These are phyloP conservation scores for Ceratobasidium sp. DNA, from an alignment of 1,284 basidiomycete species.

Conservation along the genomic window DNA sequence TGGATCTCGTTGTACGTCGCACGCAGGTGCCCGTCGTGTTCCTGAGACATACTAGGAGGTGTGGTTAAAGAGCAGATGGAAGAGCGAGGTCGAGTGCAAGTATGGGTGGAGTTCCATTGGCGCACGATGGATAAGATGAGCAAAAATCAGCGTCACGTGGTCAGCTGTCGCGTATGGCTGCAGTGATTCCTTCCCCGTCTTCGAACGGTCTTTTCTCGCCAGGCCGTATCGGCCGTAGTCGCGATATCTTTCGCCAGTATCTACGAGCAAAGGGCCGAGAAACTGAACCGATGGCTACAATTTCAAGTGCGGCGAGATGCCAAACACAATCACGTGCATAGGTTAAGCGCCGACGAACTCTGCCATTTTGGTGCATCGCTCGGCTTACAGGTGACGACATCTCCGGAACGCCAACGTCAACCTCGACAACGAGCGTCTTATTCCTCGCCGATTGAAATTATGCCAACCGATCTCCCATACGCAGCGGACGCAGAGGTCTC, in stretches of 20 bases:
- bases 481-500: slow-evolving; percentile 95
- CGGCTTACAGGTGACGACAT: slow-evolving; percentile 45
- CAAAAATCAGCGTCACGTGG: slow-evolving; percentile 45
- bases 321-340: slow-evolving; percentile 26
- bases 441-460: slow-evolving; percentile 48
- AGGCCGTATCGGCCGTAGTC: slow-evolving; percentile 3
- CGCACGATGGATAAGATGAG: slow-evolving; percentile 20
- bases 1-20: slow-evolving; percentile 90
- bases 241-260: background rate
- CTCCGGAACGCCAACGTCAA: slow-evolving; percentile 21
- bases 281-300: background rate
- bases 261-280: background rate
- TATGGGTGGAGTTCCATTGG: slow-evolving; percentile 27
- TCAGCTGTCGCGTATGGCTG: slow-evolving; percentile 5
- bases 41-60: slow-evolving; percentile 19
- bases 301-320: background rate
- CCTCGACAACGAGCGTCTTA: background rate
- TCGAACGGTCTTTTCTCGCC: slow-evolving; percentile 14
- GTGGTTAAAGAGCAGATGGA: background rate
- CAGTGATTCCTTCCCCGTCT: slow-evolving; percentile 17
- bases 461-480: slow-evolving; percentile 89
- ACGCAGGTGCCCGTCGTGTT: slow-evolving; percentile 65
- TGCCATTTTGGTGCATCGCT: slow-evolving; percentile 14
- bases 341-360: slow-evolving; percentile 19
- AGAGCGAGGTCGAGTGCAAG: slow-evolving; percentile 1